These are phyloP conservation scores for Crithidia bombi DNA, from an alignment of 208 protist species.

Conservation along the genomic window DNA sequence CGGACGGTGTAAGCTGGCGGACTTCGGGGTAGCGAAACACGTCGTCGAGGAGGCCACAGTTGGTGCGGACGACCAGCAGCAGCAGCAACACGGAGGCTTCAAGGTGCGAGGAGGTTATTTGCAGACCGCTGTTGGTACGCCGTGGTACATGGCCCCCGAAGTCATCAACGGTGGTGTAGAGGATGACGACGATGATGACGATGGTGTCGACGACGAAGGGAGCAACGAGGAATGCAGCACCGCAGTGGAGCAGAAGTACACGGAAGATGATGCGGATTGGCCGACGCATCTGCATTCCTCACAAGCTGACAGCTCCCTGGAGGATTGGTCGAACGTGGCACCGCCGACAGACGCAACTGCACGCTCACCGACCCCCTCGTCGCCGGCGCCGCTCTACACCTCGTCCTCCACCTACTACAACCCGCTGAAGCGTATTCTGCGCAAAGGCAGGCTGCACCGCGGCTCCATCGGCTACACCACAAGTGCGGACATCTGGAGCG, in stretches of 20 bases:
- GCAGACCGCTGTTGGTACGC: constrained; percentile 86
- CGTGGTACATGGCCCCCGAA: constrained; percentile 94
- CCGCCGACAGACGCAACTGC: not conserved
- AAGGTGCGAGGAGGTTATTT: constrained; percentile 39
- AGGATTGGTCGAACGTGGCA: constrained; percentile 15
- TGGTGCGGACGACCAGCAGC: not conserved
- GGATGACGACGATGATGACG: constrained; percentile 44
- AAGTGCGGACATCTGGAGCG: constrained; percentile 84
- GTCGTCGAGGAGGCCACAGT: constrained; percentile 52
- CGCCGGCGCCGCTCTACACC: constrained; percentile 22
- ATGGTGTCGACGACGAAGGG: not conserved
- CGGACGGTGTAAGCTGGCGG: constrained; percentile 86
- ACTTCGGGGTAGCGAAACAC: constrained; percentile 86
- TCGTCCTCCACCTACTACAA: constrained; percentile 41
- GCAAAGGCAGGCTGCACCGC: constrained; percentile 16
- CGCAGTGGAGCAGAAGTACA: not conserved
- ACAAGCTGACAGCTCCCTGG: not conserved
- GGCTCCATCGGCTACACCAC: constrained; percentile 67
- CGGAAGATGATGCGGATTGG: not conserved
- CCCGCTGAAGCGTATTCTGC: constrained; percentile 40
- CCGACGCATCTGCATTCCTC: not conserved
- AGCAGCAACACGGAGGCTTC: not conserved
- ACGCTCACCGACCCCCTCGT: not conserved
- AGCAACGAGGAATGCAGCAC: not conserved
- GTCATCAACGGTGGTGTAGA: constrained; percentile 68